Base-by-base conservation (phyloP, 176 grass and related monocot genomes). In the Musa beccarii region DNA sequence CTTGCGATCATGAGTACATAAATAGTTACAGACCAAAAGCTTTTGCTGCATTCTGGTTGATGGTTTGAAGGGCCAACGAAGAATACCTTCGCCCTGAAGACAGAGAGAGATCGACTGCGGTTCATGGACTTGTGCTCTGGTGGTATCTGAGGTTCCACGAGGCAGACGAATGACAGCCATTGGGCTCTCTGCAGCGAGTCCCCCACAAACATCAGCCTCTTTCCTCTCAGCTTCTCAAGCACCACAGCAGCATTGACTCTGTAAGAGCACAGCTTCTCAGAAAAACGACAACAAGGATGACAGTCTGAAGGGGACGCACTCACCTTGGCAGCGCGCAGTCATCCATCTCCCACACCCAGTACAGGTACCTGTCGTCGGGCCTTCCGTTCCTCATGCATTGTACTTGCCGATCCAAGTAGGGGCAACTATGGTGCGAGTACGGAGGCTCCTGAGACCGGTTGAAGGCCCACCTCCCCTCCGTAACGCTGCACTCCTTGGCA, bases 191-290 rank as follows among this genome's bases (percentile, higher is more conserved):
- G 86, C 66, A 92, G 75, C n/a, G 89, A 92, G 85, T 96, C 92
- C n/a, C 92, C 86, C 0, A 89, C 92, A 75, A 96, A 96, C 86
- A 96, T 83, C 66, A 92, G 34, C 74, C 86, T 82, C 78, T 92
- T 96, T 43, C 82, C 86, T 53, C 86, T 90, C n/a, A 96, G 82
- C 84, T 87, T 87, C 75, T 87, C 80, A 22, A 91, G 86, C 84
- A 83, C 76, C 20, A 49, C 52, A 51, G 3, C 16, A 2, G 84
- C 83, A 66, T 90, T 79, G 69, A 95, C 90, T 76, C 92, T 95
- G 69, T 65, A 11, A 66, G 59, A 8, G 8, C 66, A 75, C 16
- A 43, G 34, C 20, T 28, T 10, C 28, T 49, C n/a, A 20, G 15
- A 4, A 6, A 16, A 0, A 19, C 10, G 28, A 63, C 63, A 20